phyloP scores from a whole-genome alignment of 768 basidiomycete species.

The Amanita subjunquillea region DNA sequence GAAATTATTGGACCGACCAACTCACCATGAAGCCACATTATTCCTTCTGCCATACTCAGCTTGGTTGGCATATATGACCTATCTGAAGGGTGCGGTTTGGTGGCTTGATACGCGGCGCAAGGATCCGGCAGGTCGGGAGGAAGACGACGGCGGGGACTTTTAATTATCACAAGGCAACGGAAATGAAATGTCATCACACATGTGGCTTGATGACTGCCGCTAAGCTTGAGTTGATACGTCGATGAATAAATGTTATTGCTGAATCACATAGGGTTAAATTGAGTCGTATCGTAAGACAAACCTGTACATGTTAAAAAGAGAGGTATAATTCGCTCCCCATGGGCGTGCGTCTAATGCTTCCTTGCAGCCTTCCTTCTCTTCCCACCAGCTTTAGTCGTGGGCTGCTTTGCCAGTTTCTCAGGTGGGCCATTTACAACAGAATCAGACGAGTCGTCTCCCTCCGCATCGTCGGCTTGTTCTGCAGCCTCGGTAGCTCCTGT shows the following conservation, averaged over 20 bases:
- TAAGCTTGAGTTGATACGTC: too few species aligned
- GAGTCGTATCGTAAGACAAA: too few species aligned
- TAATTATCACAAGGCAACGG: neutral
- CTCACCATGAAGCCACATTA: slow-evolving; percentile 37
- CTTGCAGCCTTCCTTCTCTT: slow-evolving; percentile 50
- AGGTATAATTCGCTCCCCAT: too few species aligned
- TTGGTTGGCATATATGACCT: slow-evolving; percentile 58
- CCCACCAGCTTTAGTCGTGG: slow-evolving; percentile 47
- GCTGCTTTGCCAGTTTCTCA: slow-evolving; percentile 18
- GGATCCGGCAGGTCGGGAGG: neutral
- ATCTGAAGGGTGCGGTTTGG: slow-evolving; percentile 59
- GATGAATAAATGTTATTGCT: too few species aligned
- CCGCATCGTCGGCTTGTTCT: slow-evolving; percentile 19
- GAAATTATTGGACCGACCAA: slow-evolving; percentile 40
- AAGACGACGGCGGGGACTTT: neutral
- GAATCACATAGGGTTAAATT: too few species aligned
- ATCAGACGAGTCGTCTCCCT: slow-evolving; percentile 30
- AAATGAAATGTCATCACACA: neutral
- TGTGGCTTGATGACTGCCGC: neutral
- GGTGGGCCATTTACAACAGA: slow-evolving; percentile 33
- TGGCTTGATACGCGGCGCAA: slow-evolving; percentile 29
- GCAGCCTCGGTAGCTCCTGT: slow-evolving; percentile 11
- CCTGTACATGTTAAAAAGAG: too few species aligned
- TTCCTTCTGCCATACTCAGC: slow-evolving; percentile 56
- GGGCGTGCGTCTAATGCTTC: slow-evolving; percentile 11